These are phyloP conservation scores for Austroboletus eburneus DNA, from an alignment of 768 basidiomycete species.

Conservation along the genomic window DNA sequence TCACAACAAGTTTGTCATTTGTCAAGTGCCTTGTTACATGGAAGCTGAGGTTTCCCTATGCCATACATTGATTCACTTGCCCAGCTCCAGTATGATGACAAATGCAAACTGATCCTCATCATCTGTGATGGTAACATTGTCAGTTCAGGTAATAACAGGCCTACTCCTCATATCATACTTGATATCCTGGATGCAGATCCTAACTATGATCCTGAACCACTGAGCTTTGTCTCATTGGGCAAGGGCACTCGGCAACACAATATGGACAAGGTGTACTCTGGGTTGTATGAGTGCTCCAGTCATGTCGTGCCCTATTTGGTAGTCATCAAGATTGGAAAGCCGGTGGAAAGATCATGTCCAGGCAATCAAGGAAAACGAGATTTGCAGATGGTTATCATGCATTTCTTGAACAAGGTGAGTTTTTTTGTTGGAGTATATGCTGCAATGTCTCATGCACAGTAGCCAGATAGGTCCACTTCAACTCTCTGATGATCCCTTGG, in stretches of 20 bases:
- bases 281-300: too few relatives aligned
- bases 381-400: constrained; percentile 86
- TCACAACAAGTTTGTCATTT: constrained; percentile 92
- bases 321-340: constrained; percentile 91
- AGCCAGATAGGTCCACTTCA: too few relatives aligned
- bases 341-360: constrained; percentile 86
- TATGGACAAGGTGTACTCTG: too few relatives aligned
- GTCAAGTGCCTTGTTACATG: constrained; percentile 93
- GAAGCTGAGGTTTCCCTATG: constrained; percentile 94
- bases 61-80: constrained; percentile 78
- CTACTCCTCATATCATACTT: too few relatives aligned
- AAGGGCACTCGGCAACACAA: too few relatives aligned
- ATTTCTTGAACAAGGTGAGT: constrained; percentile 91
- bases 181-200: too few relatives aligned
- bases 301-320: too few relatives aligned
- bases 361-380: constrained; percentile 96
- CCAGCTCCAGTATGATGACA: constrained; percentile 88
- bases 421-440: too few relatives aligned
- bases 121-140: constrained; percentile 97
- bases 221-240: too few relatives aligned
- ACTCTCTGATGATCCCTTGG: too few relatives aligned
- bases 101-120: constrained; percentile 88
- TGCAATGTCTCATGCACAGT: too few relatives aligned
- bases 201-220: too few relatives aligned
- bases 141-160: constrained; percentile 34